A percentile compares a stretch with the other conserved stretches of the same genome.
These are phyloP conservation scores for Ustilago tritici DNA, from an alignment of 1,284 basidiomycete species.

Conservation along the genomic window DNA sequence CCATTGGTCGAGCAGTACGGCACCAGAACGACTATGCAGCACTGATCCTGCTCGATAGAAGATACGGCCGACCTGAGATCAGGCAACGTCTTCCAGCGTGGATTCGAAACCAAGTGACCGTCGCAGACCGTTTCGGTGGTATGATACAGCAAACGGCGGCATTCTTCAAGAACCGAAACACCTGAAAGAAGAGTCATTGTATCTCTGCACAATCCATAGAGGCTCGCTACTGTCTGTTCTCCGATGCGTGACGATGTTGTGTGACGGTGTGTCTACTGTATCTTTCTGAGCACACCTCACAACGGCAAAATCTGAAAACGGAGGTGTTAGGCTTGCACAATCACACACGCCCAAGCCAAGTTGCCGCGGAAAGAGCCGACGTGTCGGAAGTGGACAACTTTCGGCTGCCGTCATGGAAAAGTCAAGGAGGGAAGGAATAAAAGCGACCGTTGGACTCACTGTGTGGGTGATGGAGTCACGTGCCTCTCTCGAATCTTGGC, in stretches of 20 bases:
- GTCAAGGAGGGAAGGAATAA: neutral
- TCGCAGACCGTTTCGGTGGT: conserved; percentile 80
- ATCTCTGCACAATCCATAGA: neutral
- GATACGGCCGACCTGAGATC: conserved; percentile 62
- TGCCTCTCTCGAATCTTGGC: neutral
- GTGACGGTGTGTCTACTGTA: neutral
- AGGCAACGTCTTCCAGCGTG: conserved; percentile 58
- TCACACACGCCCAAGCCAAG: neutral
- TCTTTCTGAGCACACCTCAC: neutral
- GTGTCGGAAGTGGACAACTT: conserved; percentile 2
- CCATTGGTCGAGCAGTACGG: conserved; percentile 79
- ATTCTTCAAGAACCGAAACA: conserved; percentile 51
- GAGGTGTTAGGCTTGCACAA: neutral
- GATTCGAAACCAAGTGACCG: conserved; percentile 79
- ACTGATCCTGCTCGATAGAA: conserved; percentile 63
- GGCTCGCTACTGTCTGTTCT: neutral
- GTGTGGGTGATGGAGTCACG: neutral
- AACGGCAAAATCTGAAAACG: neutral
- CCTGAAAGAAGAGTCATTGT: neutral
- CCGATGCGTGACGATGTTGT: conserved; percentile 2
- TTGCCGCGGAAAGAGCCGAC: conserved; percentile 12
- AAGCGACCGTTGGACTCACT: neutral
- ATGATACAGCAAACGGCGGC: conserved; percentile 76
- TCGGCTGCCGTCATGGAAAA: neutral
- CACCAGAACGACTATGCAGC: conserved; percentile 65